Evolutionary conservation across 164 flowering plant genomes (phyloP).

Genomic region (Annona squamosa): DNA sequence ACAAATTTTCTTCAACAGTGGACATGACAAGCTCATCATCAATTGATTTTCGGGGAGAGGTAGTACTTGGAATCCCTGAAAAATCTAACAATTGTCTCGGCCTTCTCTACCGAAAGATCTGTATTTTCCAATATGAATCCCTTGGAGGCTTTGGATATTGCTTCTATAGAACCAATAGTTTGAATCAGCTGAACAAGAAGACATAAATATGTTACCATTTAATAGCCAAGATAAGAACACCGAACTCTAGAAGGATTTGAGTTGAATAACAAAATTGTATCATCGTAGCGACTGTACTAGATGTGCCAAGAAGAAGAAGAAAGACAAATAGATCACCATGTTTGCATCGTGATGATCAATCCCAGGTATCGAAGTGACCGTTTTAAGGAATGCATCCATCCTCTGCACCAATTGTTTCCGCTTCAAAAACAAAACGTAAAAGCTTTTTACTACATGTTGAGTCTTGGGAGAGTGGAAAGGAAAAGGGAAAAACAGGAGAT

Average conservation of each 20-base stretch:
- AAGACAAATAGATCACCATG: slow-evolving; percentile 37
- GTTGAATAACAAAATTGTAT: background rate
- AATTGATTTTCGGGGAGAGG: slow-evolving; percentile 34
- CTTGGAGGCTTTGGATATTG: slow-evolving; percentile 78
- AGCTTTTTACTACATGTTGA: slow-evolving; percentile 12
- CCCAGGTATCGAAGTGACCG: slow-evolving; percentile 71
- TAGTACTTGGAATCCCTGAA: slow-evolving; percentile 78
- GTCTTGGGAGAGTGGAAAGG: too few relatives aligned
- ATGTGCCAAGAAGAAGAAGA: background rate
- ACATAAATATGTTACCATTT: background rate
- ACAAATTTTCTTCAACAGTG: background rate
- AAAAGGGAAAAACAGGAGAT: background rate
- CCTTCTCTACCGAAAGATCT: slow-evolving; percentile 83
- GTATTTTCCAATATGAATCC: slow-evolving; percentile 63
- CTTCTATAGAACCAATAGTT: slow-evolving; percentile 88
- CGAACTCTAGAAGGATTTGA: background rate
- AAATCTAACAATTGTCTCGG: slow-evolving; percentile 56
- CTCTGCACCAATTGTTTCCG: slow-evolving; percentile 58
- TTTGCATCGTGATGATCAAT: slow-evolving; percentile 81
- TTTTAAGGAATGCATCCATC: slow-evolving; percentile 57
- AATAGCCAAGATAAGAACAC: background rate
- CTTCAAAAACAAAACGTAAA: slow-evolving; percentile 28
- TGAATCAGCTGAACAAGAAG: slow-evolving; percentile 53
- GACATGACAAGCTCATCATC: background rate
- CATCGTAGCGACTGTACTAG: background rate